Base-by-base conservation (phyloP, 257 asterid genomes). In the Solanum sejunctum region DNA sequence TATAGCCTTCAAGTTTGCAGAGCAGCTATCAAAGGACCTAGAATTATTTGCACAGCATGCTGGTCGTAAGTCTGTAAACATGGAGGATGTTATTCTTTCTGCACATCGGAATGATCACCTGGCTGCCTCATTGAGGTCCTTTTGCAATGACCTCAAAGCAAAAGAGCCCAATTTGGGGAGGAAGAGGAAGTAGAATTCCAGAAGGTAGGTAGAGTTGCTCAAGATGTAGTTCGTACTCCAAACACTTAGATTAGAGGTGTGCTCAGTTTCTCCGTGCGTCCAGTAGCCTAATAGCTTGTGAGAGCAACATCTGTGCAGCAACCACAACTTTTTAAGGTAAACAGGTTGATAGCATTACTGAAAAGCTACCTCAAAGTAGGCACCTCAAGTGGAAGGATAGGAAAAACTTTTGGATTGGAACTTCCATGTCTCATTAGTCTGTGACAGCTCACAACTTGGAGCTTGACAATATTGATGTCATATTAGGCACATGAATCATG, bases 81-180 rank as follows among this genome's bases (percentile, higher is more conserved):
- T 93, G 98, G 98, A 97, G 82, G 99, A 97, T 85, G 98, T 97
- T 89, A 92, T 97, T 63, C 98, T 95, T 85, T 88, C 94, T 56
- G 98, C 96, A 4, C 99, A 97, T 88, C 92, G 98, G n/a, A 97
- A 95, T 80, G 92, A 90, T 81, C 93, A 97, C 85, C 89, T 97
- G 69, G 91, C 98, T 78, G 88, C 90, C 77, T 86, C 92, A 39
- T 87, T 97, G 91, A 97, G 97, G 88, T 91, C 95, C 83, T 90
- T 91, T 83, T 61, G 93, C 89, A 91, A 91, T 78, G 92, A 91
- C 66, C 84, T 97, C 36, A 97, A 96, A 91, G 87, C 93, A n/a
- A 93, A 91, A 87, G 97, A 91, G 84, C 97, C 94, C 82, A 92
- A 85, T 64, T 86, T 91, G 5, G 98, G 94, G 47, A 93, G 92